Evolutionary conservation across 2,329 filamentous ascomycete genomes (phyloP).

Genomic region (Arthroderma sp.): DNA sequence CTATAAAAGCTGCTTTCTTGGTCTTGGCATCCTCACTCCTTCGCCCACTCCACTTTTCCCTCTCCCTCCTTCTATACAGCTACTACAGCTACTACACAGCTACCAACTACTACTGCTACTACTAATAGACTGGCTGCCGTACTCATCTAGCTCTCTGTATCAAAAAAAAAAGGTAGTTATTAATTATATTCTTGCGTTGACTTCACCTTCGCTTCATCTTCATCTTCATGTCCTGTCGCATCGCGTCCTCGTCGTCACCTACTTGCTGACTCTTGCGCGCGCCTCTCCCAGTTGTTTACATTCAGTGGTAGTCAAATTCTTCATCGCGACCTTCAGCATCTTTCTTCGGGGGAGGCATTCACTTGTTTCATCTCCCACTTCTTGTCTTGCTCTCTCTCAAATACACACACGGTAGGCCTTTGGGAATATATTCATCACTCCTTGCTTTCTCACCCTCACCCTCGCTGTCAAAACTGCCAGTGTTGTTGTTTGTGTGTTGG

Average conservation of each 20-base stretch:
- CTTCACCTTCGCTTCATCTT: background rate
- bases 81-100: too few relatives aligned
- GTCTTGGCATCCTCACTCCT: slow-evolving; percentile 15
- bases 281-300: too few relatives aligned
- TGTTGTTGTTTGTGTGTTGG: background rate
- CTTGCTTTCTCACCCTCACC: background rate
- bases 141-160: background rate
- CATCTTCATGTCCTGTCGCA: background rate
- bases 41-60: background rate
- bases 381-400: background rate
- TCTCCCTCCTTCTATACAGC: too few relatives aligned
- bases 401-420: background rate
- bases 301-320: background rate
- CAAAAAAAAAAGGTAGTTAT: background rate
- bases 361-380: slow-evolving; percentile 87
- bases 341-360: slow-evolving; percentile 88
- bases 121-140: background rate
- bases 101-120: background rate
- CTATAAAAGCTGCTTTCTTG: slow-evolving; percentile 11
- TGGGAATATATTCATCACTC: background rate
- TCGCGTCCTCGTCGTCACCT: too few relatives aligned
- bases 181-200: background rate
- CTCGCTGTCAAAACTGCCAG: too few relatives aligned
- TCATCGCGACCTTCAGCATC: slow-evolving; percentile 14
- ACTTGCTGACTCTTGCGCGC: background rate